These are phyloP conservation scores for Vachellia collinsii DNA, from an alignment of 306 rosid species.

Conservation along the genomic window DNA sequence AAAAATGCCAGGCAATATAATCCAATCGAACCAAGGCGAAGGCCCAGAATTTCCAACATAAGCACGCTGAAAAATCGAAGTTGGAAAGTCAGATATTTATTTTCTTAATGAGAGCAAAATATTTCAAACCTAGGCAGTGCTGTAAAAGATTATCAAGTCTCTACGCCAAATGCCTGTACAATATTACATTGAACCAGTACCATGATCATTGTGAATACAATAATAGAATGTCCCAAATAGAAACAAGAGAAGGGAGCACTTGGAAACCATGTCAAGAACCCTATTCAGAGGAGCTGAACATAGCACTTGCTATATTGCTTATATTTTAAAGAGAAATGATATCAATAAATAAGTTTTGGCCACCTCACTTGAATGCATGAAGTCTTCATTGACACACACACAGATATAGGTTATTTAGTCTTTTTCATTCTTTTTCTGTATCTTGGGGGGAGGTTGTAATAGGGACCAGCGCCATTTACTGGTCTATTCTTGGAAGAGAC, in stretches of 20 bases:
- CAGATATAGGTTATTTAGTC: no score
- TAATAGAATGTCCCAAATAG: slow-evolving; percentile 13
- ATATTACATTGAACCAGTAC: neutral
- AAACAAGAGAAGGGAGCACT: neutral
- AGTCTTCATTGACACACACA: neutral
- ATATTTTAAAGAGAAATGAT: neutral
- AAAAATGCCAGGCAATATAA: slow-evolving; percentile 68
- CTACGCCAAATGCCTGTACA: no score
- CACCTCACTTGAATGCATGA: neutral
- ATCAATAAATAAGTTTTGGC: slow-evolving; percentile 2
- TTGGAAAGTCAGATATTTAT: slow-evolving; percentile 33
- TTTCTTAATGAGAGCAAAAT: neutral
- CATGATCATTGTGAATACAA: neutral
- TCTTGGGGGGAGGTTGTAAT: no score
- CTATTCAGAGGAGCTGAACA: neutral
- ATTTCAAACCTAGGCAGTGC: neutral
- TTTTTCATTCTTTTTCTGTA: no score
- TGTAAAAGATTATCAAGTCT: no score
- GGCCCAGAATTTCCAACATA: slow-evolving; percentile 56
- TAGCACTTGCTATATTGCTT: neutral
- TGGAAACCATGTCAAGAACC: neutral
- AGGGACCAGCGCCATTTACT: no score
- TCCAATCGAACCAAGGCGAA: slow-evolving; percentile 67
- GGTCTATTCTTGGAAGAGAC: no score
- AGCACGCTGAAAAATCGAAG: slow-evolving; percentile 47